These are phyloP conservation scores for Marasmius fiardii DNA, from an alignment of 1,284 basidiomycete species.

Conservation along the genomic window DNA sequence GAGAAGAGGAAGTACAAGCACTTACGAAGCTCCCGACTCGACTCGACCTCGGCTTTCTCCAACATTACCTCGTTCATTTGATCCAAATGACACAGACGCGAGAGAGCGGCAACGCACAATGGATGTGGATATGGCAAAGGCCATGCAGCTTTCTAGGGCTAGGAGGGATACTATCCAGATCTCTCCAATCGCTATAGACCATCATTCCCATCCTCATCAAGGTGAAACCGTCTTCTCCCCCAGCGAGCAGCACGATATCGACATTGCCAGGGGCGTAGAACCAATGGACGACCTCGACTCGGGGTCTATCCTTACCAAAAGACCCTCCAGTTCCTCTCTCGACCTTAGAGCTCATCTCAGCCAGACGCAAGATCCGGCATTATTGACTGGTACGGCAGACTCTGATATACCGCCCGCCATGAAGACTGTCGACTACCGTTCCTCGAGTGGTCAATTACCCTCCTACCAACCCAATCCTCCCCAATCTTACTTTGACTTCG, in stretches of 20 bases:
- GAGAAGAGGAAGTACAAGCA: conserved; percentile 37
- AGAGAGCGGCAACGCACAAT: conserved; percentile 79
- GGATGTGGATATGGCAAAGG: conserved; percentile 81
- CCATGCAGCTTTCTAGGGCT: conserved; percentile 65
- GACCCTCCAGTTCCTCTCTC: conserved; percentile 18
- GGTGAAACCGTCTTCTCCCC: conserved; percentile 31
- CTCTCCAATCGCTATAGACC: conserved; percentile 23
- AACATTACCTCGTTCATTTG: conserved; percentile 55
- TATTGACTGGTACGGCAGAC: conserved; percentile 34
- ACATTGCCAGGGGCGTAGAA: conserved; percentile 34
- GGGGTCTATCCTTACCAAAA: conserved; percentile 22
- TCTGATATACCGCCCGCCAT: conserved; percentile 12
- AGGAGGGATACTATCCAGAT: conserved; percentile 59
- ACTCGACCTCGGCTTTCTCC: conserved; percentile 57
- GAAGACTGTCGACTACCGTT: conserved; percentile 25
- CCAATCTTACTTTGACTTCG: conserved; percentile 70
- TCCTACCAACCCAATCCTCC: conserved; percentile 32
- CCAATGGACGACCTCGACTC: conserved; percentile 20
- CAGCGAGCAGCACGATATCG: conserved; percentile 42
- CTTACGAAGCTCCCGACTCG: conserved; percentile 40
- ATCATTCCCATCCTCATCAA: conserved; percentile 23
- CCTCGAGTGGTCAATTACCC: conserved; percentile 38
- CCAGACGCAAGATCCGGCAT: conserved; percentile 44
- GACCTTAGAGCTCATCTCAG: conserved; percentile 35
- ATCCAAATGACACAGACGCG: conserved; percentile 65